Evolutionary conservation across 371 early-diverging fungal genomes (phyloP), one percentile per base, ranked within the genome.

Genomic region (Rhizopus microsporus): DNA sequence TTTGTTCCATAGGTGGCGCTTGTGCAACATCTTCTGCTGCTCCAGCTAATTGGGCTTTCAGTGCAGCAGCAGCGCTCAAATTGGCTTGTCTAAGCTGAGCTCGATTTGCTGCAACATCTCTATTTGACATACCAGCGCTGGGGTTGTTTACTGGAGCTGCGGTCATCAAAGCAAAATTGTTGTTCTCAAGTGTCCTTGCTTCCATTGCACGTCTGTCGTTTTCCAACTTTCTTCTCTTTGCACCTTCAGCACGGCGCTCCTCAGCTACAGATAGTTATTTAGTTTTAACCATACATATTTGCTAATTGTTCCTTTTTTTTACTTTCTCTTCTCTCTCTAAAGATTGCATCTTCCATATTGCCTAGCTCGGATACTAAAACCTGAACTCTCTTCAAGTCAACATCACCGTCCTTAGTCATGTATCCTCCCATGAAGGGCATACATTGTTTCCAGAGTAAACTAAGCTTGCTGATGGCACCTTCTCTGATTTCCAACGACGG

Each of bases 401-500:
- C 86, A 29, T 87, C 84, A 7, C 99, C 98, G 57, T 85, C 82
- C 44, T 90, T 72, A 3, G 96, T 97, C 55, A 98, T 80, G 72
- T 90, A 98, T 0, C 92, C 92, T 43, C 93, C 94, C 80, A 87
- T 86, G 17, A 68, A 60, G 4, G 85, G 82, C 61, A 94, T 67
- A 30, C 77, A 71, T 29, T 82, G 74, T 66, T 95, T 94, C 94
- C 96, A 99, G 15, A 97, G 78, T 30, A 82, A 79, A 54, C 96
- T 86, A 29, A 98, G 76, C 23, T 85, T 82, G 63, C 97, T 97
- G 56, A 99, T 90, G 10, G 99, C 99, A 38, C 96, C 94, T 73
- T 99, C 98, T 38, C 93, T 85, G 45, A 99, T 98, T 66, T 99
- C 98, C 51, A 99, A 81, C 13, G 95, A 95, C 0, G 99, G 99